Evolutionary conservation across 108 stramenopile species (phyloP).

Genomic region (Conticribra guillardii): DNA sequence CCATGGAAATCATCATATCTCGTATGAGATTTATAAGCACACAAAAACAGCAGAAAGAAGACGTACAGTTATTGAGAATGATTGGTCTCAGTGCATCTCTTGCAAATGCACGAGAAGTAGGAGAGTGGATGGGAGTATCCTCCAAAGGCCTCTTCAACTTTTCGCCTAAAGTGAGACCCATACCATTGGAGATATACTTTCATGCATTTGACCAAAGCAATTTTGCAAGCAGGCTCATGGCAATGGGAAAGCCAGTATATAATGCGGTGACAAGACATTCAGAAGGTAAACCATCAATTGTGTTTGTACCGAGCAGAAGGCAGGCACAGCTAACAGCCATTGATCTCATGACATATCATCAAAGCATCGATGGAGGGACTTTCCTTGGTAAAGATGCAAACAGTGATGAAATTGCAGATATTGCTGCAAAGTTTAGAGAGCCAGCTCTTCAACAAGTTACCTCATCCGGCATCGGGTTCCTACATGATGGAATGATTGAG

Average conservation of each 20-base stretch:
- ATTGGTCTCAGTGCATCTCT: slow-evolving; percentile 93
- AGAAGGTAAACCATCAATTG: slow-evolving; percentile 78
- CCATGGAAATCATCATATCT: slow-evolving; percentile 95
- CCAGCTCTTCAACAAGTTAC: slow-evolving; percentile 88
- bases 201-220: slow-evolving; percentile 95
- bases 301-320: slow-evolving; percentile 95
- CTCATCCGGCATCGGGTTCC: slow-evolving; percentile 88
- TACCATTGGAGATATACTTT: slow-evolving; percentile 93
- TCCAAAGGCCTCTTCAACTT: slow-evolving; percentile 92
- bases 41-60: slow-evolving; percentile 62
- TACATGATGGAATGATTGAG: slow-evolving; percentile 90
- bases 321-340: slow-evolving; percentile 98
- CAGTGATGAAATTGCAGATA: slow-evolving; percentile 25
- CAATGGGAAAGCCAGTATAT: slow-evolving; percentile 97
- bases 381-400: slow-evolving; percentile 54
- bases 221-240: slow-evolving; percentile 89
- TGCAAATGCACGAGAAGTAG: slow-evolving; percentile 98
- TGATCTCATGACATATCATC: slow-evolving; percentile 93
- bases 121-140: slow-evolving; percentile 97
- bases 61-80: slow-evolving; percentile 70
- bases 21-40: slow-evolving; percentile 94
- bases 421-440: slow-evolving; percentile 66
- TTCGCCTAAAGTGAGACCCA: slow-evolving; percentile 91
- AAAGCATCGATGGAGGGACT: slow-evolving; percentile 62
- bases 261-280: slow-evolving; percentile 79